Evolutionary conservation across 768 basidiomycete genomes (phyloP).

Genomic region (Mycena albidolilacea): DNA sequence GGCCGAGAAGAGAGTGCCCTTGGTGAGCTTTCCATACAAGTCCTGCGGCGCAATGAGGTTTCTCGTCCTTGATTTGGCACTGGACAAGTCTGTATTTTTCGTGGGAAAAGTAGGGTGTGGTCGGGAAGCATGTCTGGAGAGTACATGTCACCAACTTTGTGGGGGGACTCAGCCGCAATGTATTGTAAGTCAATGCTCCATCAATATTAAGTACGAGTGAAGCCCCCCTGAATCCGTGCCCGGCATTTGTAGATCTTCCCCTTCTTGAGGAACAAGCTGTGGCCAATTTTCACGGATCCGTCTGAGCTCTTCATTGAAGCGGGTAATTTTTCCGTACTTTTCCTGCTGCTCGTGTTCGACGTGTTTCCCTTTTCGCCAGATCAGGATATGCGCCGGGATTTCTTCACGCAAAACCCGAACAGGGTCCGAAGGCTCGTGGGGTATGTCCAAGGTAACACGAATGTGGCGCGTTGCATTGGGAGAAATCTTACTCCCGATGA

Average conservation of each 20-base stretch:
- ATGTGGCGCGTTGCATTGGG: conserved; percentile 7
- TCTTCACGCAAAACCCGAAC: too few species aligned
- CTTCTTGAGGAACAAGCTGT: background rate
- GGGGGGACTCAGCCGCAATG: too few species aligned
- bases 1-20: conserved; percentile 14
- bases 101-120: conserved; percentile 11
- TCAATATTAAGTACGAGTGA: background rate
- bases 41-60: conserved; percentile 11
- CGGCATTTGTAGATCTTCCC: background rate
- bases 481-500: conserved; percentile 3
- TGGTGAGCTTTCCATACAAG: background rate
- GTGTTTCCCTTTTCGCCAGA: too few species aligned
- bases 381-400: too few species aligned
- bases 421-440: too few species aligned
- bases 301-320: too few species aligned
- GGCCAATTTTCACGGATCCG: too few species aligned
- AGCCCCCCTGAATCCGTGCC: background rate
- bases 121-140: conserved; percentile 7
- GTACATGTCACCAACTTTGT: conserved; percentile 1
- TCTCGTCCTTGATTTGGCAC: background rate
- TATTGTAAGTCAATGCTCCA: too few species aligned
- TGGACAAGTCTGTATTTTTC: conserved; percentile 9
- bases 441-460: background rate
- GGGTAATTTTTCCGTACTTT: too few species aligned
- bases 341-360: too few species aligned